Evolutionary conservation across 768 basidiomycete genomes (phyloP).

Genomic region (Collybia mongolica): DNA sequence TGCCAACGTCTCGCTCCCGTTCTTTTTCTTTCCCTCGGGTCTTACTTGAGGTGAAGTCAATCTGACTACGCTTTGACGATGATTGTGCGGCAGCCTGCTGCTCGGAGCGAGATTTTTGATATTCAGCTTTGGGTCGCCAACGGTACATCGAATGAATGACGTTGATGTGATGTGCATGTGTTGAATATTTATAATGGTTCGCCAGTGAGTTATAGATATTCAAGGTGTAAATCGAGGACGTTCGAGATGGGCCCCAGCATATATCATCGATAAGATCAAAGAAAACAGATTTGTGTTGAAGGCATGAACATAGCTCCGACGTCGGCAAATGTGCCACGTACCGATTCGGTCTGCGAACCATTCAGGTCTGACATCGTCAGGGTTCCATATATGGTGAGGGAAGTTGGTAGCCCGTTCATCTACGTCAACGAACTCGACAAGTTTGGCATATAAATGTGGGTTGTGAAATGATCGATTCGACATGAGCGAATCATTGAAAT

Average conservation of each 20-base stretch:
- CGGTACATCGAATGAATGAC: background rate
- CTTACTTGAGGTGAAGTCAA: conserved; percentile 50
- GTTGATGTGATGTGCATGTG: no score
- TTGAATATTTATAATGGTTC: background rate
- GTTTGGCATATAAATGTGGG: conserved; percentile 91
- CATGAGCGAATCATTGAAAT: conserved; percentile 97
- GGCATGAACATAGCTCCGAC: conserved; percentile 22
- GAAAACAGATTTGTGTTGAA: conserved; percentile 1
- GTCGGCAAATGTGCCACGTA: conserved; percentile 36
- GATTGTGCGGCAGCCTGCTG: conserved; percentile 51
- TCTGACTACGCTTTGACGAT: conserved; percentile 55
- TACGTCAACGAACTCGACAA: conserved; percentile 92
- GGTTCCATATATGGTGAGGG: conserved; percentile 71
- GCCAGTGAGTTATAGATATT: conserved; percentile 13
- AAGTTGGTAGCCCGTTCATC: conserved; percentile 89
- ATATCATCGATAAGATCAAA: background rate
- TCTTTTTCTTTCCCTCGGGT: conserved; percentile 13
- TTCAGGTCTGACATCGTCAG: conserved; percentile 55
- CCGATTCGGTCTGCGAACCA: conserved; percentile 83
- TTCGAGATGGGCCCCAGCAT: background rate
- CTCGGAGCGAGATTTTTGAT: conserved; percentile 65
- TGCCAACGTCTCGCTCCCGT: conserved; percentile 5
- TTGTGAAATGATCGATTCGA: conserved; percentile 92
- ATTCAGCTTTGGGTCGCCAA: conserved; percentile 46
- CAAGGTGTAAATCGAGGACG: conserved; percentile 3